Conservation (phyloP, 2,329 filamentous ascomycete species). For the Huntiella moniliformis region DNA sequence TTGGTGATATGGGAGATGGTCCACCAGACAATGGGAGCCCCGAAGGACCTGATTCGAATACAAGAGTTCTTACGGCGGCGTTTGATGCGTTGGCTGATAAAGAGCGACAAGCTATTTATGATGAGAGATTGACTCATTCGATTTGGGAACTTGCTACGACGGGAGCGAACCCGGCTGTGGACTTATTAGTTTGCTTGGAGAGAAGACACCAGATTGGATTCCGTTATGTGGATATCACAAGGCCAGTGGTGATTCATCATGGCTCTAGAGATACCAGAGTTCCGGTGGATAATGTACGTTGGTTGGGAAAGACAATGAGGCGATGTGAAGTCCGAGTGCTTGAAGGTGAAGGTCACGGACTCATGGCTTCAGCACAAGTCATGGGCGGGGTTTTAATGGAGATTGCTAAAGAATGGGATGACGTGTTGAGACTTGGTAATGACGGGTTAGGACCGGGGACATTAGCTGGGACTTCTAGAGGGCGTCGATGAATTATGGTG, state of each 20-base stretch:
- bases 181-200: constrained; percentile 82
- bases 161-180: constrained; percentile 82
- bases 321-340: constrained; percentile 80
- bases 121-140: constrained; percentile 69
- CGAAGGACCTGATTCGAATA: constrained; percentile 14
- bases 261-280: constrained; percentile 80
- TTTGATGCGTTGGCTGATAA: constrained; percentile 46
- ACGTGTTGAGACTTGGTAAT: constrained; percentile 41
- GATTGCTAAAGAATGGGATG: constrained; percentile 85
- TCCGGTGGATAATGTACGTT: constrained; percentile 83
- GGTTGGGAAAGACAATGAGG: constrained; percentile 87
- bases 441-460: neutral
- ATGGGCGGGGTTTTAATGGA: constrained; percentile 93
- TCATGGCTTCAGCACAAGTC: constrained; percentile 85
- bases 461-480: neutral
- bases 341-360: constrained; percentile 77
- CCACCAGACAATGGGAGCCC: neutral
- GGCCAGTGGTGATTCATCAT: constrained; percentile 83
- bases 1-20: neutral
- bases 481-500: neutral
- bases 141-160: constrained; percentile 90
- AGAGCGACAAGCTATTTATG: constrained; percentile 58
- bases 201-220: constrained; percentile 84
- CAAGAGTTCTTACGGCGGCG: constrained; percentile 30
- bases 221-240: constrained; percentile 87